Conservation (phyloP, 805 yeast species). For the Kodamaea nitidulidarum region DNA sequence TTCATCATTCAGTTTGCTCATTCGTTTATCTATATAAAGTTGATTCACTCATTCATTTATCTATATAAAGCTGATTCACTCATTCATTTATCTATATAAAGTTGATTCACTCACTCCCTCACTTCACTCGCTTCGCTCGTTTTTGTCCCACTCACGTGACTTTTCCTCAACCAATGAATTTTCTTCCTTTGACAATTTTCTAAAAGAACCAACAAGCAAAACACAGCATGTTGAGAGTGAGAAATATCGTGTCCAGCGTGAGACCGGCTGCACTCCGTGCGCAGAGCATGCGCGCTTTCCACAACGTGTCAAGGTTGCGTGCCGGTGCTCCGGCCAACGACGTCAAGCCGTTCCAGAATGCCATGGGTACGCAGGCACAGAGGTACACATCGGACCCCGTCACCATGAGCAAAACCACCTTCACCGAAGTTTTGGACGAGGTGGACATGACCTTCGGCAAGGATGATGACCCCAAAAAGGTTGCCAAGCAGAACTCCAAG, state of each 20-base stretch:
- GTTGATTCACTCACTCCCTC: too few relatives aligned
- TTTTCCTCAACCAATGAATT: conserved; percentile 14
- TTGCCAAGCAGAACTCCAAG: conserved; percentile 45
- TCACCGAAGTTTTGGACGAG: conserved; percentile 42
- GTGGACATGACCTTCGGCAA: conserved; percentile 43
- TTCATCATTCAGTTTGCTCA: too few relatives aligned
- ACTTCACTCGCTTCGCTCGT: background rate
- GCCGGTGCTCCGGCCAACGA: conserved; percentile 24
- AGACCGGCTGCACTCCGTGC: conserved; percentile 7
- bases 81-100: too few relatives aligned
- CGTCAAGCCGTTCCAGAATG: conserved; percentile 32
- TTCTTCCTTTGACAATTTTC: conserved; percentile 12
- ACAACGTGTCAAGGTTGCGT: conserved; percentile 17
- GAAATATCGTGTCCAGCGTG: conserved; percentile 15
- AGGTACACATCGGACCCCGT: conserved; percentile 32
- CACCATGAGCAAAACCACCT: conserved; percentile 39
- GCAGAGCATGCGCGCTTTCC: conserved; percentile 12
- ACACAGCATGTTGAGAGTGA: conserved; percentile 24
- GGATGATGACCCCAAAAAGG: conserved; percentile 41
- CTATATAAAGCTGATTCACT: too few relatives aligned
- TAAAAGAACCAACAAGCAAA: conserved; percentile 3
- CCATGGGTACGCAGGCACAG: conserved; percentile 37
- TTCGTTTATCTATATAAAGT: too few relatives aligned
- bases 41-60: too few relatives aligned
- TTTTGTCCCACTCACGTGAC: background rate